Evolutionary conservation across 495 filamentous ascomycete genomes (phyloP), one percentile per base, ranked within the genome.

Genomic region (Penicillium nucicola): DNA sequence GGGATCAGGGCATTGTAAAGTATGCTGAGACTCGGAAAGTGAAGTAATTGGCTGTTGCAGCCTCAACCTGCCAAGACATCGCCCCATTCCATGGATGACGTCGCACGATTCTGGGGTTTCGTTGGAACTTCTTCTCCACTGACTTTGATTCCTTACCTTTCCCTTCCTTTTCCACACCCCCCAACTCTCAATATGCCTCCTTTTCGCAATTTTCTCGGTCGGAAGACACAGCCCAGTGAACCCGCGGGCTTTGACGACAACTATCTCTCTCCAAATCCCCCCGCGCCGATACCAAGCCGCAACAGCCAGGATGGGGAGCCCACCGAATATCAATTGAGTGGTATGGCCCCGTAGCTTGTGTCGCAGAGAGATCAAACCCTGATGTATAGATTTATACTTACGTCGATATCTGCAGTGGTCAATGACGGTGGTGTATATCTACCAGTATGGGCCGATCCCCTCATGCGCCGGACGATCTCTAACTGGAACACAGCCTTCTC

Each of bases 401-500:
- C 40, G 13, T 47, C 22, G 14, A 35, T 52, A 20, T 31, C 33
- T 19, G 36, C 64, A 98, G 93, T 97, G 32, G 92, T 98, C 64
- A 93, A 96, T 70, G 92, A 93, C 66, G 92, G 89, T 70, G 93
- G 93, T 38, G 88, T 96, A 45, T 98, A 96, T 71, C 85, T 97
- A 55, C 93, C 93, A 66, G 92, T 95, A 84, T 61, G 75, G 52
- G 41, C 33, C 30, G 41, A 50, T 5, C 45, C 40, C 19, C 31
- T 28, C 25, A 28, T 28, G 25, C 25, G 25, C 5, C 5, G 7
- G 25, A 28, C 25, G 25, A 28, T 28, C 25, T 28, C 25, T 28
- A 10, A 48, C 32, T 4, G 33, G 23, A 20, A 52, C 55, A 95
- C 55, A 95, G 90, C 93, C 93, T 25, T 97, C 93, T 15, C 92